Evolutionary conservation across 129 eudicot species (phyloP).

Genomic region (Calendula officinalis): DNA sequence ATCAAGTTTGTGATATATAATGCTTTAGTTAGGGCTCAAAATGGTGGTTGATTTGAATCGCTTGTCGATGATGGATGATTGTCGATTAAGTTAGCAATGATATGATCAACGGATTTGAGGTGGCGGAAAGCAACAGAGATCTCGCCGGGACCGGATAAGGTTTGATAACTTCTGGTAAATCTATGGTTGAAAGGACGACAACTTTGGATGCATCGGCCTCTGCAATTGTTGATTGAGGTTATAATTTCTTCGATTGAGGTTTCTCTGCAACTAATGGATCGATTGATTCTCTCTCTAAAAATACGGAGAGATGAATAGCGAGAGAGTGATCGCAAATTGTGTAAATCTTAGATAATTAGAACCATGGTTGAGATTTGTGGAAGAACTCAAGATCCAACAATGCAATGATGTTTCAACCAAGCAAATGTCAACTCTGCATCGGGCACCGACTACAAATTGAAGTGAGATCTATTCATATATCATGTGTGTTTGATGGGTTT

Average conservation of each 20-base stretch:
- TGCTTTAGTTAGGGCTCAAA: constrained; percentile 66
- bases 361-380: constrained; percentile 12
- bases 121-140: constrained; percentile 54
- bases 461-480: constrained; percentile 2
- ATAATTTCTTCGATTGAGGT: background rate
- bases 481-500: too few species aligned
- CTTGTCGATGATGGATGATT: constrained; percentile 57
- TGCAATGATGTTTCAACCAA: constrained; percentile 10
- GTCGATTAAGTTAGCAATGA: constrained; percentile 51
- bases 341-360: background rate
- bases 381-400: constrained; percentile 26
- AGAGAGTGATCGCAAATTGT: background rate
- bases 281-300: constrained; percentile 5
- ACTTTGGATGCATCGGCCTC: too few species aligned
- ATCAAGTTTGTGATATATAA: constrained; percentile 76
- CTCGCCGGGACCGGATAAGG: constrained; percentile 59
- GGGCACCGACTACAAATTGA: constrained; percentile 26
- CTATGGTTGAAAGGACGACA: background rate
- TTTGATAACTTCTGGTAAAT: constrained; percentile 37
- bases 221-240: too few species aligned
- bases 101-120: constrained; percentile 64
- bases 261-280: background rate
- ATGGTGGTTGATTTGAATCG: constrained; percentile 61
- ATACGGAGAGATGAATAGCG: background rate
- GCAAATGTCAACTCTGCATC: constrained; percentile 21